phyloP scores from a whole-genome alignment of 495 filamentous ascomycete genomes.

The Xylaria venustula region DNA sequence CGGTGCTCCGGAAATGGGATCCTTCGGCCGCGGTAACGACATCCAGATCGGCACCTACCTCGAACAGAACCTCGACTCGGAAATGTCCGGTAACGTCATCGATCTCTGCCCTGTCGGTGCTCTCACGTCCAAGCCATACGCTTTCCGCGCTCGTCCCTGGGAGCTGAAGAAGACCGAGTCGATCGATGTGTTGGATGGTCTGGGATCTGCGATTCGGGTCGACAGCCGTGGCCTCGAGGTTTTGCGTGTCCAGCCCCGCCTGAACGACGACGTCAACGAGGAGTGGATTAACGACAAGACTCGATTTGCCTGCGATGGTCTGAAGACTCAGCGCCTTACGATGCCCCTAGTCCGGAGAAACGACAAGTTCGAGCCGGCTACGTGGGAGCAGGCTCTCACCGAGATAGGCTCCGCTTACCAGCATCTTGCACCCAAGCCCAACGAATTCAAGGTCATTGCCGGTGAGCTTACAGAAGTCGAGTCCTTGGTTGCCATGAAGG shows the following conservation, averaged over 20 bases:
- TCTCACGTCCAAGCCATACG: conserved; percentile 93
- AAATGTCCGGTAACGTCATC: conserved; percentile 95
- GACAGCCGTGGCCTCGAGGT: conserved; percentile 94
- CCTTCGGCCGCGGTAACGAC: conserved; percentile 90
- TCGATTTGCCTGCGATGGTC: conserved; percentile 93
- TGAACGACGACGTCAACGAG: conserved; percentile 98
- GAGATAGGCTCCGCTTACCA: conserved; percentile 78
- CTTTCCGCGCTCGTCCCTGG: conserved; percentile 95
- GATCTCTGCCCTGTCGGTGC: conserved; percentile 97
- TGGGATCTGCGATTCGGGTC: conserved; percentile 92
- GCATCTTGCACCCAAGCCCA: conserved; percentile 71
- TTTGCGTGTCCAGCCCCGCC: conserved; percentile 86
- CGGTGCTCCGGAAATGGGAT: conserved; percentile 91
- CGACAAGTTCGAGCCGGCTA: conserved; percentile 81
- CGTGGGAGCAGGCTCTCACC: conserved; percentile 90
- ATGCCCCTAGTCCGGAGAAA: conserved; percentile 86
- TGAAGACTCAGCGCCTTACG: conserved; percentile 91
- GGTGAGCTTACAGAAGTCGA: conserved; percentile 89
- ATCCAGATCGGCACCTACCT: conserved; percentile 98
- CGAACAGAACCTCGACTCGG: conserved; percentile 84
- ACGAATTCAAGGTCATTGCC: conserved; percentile 95
- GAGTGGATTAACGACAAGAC: conserved; percentile 99
- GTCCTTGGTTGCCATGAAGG: conserved; percentile 93
- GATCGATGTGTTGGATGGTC: conserved; percentile 86
- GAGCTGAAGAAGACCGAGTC: conserved; percentile 92